Evolutionary conservation across 2,329 filamentous ascomycete genomes (phyloP).

Genomic region (Pseudomassariella vexata): DNA sequence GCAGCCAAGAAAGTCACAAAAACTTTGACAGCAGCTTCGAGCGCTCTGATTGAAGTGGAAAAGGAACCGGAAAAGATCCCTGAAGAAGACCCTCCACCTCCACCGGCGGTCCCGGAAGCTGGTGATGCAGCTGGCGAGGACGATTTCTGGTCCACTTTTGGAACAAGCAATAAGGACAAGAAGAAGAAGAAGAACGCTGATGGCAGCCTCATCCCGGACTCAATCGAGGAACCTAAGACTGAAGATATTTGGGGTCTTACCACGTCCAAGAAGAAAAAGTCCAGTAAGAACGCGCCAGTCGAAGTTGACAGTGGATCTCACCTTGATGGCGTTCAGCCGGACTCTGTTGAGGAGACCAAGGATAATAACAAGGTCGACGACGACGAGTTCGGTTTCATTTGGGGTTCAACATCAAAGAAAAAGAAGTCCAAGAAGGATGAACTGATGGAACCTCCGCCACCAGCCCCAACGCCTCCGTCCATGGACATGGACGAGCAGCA

Average conservation of each 20-base stretch:
- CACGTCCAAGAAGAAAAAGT: constrained; percentile 42
- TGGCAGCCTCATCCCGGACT: constrained; percentile 31
- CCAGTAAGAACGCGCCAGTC: constrained; percentile 42
- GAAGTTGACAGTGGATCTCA: constrained; percentile 41
- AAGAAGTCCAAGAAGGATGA: constrained; percentile 39
- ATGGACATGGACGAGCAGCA: constrained; percentile 40
- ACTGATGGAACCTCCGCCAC: constrained; percentile 35
- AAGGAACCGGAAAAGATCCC: constrained; percentile 12
- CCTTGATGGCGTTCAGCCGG: constrained; percentile 40
- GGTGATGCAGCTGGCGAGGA: constrained; percentile 12
- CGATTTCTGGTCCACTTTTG: constrained; percentile 15
- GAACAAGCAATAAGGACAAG: constrained; percentile 13
- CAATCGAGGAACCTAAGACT: constrained; percentile 34
- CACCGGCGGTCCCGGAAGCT: constrained; percentile 13
- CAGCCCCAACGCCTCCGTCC: constrained; percentile 40
- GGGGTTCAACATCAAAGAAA: constrained; percentile 29
- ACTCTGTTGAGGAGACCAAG: constrained; percentile 38
- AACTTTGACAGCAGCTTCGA: constrained; percentile 21
- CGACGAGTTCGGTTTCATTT: constrained; percentile 35
- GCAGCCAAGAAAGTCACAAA: constrained; percentile 44
- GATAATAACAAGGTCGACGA: constrained; percentile 36
- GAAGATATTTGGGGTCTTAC: constrained; percentile 32
- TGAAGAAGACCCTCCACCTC: constrained; percentile 8
- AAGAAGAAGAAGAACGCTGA: constrained; percentile 20
- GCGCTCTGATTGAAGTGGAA: constrained; percentile 16